phyloP scores from a whole-genome alignment of 2,329 filamentous ascomycete species.

The Ascochyta viciae-villosae region DNA sequence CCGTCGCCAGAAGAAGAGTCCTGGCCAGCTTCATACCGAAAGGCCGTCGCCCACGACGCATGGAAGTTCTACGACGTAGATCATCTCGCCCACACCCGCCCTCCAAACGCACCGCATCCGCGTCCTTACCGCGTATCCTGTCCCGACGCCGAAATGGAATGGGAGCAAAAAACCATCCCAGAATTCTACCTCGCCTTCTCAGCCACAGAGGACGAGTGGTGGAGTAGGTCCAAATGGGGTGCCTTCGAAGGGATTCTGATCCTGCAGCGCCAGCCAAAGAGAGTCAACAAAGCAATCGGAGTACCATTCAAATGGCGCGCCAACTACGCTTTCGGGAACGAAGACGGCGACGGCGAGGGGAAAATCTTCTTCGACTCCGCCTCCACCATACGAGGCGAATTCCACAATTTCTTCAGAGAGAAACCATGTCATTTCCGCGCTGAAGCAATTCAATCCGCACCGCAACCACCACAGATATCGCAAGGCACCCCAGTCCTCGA shows the following conservation, averaged over 20 bases:
- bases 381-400: neutral
- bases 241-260: neutral
- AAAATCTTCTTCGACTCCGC: neutral
- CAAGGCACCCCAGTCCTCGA: neutral
- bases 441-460: slow-evolving; percentile 11
- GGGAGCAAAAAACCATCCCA: neutral
- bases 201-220: slow-evolving; percentile 3
- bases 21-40: neutral
- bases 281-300: neutral
- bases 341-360: neutral
- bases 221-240: slow-evolving; percentile 2
- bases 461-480: neutral
- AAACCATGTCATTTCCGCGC: neutral
- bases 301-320: slow-evolving; percentile 1
- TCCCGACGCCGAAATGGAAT: neutral
- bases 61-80: neutral
- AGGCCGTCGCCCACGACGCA: neutral
- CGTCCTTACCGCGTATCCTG: neutral
- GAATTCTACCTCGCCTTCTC: slow-evolving; percentile 3
- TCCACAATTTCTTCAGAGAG: neutral
- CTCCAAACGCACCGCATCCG: neutral
- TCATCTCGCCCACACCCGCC: neutral
- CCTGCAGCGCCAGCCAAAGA: neutral
- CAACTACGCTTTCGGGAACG: neutral
- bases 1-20: neutral